Evolutionary conservation across 1,284 basidiomycete genomes (phyloP).

Genomic region (Golubevia sp.): DNA sequence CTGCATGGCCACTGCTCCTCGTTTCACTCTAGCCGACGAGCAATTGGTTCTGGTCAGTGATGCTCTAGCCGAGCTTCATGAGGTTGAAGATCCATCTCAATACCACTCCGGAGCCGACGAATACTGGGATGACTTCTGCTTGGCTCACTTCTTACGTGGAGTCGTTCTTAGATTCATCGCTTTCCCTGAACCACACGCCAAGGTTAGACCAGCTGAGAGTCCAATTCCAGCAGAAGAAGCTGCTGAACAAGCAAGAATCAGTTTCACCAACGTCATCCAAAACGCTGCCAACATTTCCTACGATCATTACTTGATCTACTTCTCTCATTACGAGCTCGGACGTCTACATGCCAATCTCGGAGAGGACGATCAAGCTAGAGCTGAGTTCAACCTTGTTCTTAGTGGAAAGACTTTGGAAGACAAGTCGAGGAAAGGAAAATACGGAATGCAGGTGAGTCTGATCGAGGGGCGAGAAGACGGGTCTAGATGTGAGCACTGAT

Average conservation of each 20-base stretch:
- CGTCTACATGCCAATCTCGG: slow-evolving; percentile 35
- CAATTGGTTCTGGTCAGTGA: slow-evolving; percentile 39
- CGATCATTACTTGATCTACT: slow-evolving; percentile 59
- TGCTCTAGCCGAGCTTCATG: slow-evolving; percentile 33
- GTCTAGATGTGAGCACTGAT: not conserved
- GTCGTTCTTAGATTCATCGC: slow-evolving; percentile 55
- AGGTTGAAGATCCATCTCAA: slow-evolving; percentile 22
- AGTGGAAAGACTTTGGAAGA: slow-evolving; percentile 49
- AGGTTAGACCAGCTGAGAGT: slow-evolving; percentile 22
- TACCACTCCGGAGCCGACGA: slow-evolving; percentile 24
- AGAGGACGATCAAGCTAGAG: slow-evolving; percentile 27
- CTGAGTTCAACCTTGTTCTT: slow-evolving; percentile 44
- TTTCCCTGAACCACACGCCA: slow-evolving; percentile 51
- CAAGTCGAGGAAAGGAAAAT: slow-evolving; percentile 51
- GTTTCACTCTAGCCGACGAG: slow-evolving; percentile 28
- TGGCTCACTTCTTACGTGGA: slow-evolving; percentile 56
- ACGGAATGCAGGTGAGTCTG: slow-evolving; percentile 32
- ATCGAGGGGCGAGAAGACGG: not conserved
- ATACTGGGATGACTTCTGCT: slow-evolving; percentile 51
- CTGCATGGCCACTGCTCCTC: slow-evolving; percentile 52
- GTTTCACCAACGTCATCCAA: slow-evolving; percentile 39
- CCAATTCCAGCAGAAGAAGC: slow-evolving; percentile 44
- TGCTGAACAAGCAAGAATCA: slow-evolving; percentile 40
- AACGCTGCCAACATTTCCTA: slow-evolving; percentile 31
- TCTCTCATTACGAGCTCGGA: slow-evolving; percentile 58